Percentiles rank a stretch among this genome's conserved stretches.
phyloP scores from a whole-genome alignment of 2,329 filamentous ascomycete species.

The Colletotrichum sojae region DNA sequence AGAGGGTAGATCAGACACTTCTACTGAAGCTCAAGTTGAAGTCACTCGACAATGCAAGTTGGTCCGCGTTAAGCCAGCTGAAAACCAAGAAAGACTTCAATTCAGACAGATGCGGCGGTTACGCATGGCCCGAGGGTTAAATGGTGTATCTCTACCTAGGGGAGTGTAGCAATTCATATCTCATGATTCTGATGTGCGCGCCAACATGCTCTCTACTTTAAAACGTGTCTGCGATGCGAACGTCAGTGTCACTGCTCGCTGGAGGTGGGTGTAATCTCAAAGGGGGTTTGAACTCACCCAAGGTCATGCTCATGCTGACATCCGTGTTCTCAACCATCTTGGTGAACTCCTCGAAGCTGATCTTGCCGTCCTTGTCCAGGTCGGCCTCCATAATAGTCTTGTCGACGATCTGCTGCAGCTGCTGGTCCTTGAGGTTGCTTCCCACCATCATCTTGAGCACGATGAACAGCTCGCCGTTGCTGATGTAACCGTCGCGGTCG shows the following conservation, averaged over 20 bases:
- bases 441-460: constrained; percentile 99
- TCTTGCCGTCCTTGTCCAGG: constrained; percentile 94
- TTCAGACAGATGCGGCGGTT: constrained; percentile 23
- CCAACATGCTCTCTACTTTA: constrained; percentile 21
- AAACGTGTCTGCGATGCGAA: constrained; percentile 32
- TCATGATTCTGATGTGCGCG: constrained; percentile 36
- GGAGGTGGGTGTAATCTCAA: not conserved
- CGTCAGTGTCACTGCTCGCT: constrained; percentile 10
- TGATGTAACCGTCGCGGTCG: constrained; percentile 97
- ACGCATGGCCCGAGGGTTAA: constrained; percentile 8
- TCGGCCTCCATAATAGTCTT: constrained; percentile 99
- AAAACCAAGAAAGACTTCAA: constrained; percentile 21
- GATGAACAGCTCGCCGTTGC: constrained; percentile 98
- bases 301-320: constrained; percentile 81
- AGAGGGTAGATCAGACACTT: no score
- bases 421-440: constrained; percentile 98
- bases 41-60: no score
- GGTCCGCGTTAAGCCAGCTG: not conserved
- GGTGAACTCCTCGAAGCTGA: constrained; percentile 98
- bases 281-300: constrained; percentile 64
- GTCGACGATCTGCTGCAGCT: constrained; percentile 99
- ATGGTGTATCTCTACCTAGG: constrained; percentile 36
- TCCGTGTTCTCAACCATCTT: constrained; percentile 98
- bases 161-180: constrained; percentile 40
- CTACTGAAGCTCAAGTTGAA: no score